phyloP scores from a whole-genome alignment of 2,329 filamentous ascomycete genomes.

The Ceratocystis huliohia region DNA sequence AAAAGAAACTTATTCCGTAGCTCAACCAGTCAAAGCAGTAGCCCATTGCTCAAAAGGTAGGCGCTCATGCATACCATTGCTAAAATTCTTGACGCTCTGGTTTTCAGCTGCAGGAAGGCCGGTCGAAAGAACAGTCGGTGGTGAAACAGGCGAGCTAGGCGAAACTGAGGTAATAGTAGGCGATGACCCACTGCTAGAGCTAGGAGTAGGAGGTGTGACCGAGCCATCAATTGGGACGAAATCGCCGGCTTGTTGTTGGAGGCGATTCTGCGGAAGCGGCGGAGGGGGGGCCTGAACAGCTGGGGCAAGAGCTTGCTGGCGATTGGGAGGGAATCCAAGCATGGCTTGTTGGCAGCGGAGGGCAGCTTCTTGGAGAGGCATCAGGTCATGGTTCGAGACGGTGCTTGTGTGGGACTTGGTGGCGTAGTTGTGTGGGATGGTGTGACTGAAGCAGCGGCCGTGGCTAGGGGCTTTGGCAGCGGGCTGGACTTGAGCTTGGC shows the following conservation, averaged over 20 bases:
- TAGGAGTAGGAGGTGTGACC: conserved; percentile 26
- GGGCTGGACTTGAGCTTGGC: not conserved
- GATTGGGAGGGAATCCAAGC: conserved; percentile 22
- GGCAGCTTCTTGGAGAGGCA: conserved; percentile 27
- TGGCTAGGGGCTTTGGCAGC: not conserved
- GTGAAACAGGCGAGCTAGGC: conserved; percentile 35
- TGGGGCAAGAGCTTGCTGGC: conserved; percentile 12
- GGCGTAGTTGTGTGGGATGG: not conserved
- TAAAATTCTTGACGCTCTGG: conserved; percentile 14
- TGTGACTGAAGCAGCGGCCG: conserved; percentile 4
- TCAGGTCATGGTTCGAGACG: conserved; percentile 35
- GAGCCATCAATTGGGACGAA: conserved; percentile 19
- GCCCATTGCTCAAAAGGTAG: conserved; percentile 15
- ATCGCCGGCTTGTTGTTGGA: not conserved
- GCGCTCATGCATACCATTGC: conserved; percentile 18
- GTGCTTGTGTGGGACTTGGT: conserved; percentile 27
- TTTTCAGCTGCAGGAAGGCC: conserved; percentile 6
- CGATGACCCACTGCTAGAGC: conserved; percentile 25
- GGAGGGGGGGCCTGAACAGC: not conserved
- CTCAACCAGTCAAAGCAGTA: conserved; percentile 16
- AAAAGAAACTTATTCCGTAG: not conserved
- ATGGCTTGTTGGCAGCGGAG: conserved; percentile 22
- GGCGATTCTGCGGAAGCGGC: not conserved
- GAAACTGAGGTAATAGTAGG: conserved; percentile 33
- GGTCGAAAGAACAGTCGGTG: conserved; percentile 22